Conservation (phyloP, 805 yeast species). For the Teunomyces aglyptinius region DNA sequence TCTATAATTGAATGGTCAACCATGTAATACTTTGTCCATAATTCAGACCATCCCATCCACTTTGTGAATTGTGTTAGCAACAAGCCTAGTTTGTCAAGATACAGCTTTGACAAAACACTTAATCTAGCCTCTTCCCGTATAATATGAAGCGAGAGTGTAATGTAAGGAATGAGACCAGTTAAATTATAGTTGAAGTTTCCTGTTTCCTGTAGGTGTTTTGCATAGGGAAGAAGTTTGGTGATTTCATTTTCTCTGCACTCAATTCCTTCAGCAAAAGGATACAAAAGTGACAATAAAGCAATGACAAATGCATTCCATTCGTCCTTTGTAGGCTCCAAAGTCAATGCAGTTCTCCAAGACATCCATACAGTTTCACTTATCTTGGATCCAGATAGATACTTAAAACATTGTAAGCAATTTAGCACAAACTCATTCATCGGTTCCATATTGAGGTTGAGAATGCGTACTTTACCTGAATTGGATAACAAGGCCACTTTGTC, state of each 20-base stretch:
- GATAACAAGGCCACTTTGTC: slow-evolving; percentile 25
- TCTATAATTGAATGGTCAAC: slow-evolving; percentile 34
- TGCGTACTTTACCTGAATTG: slow-evolving; percentile 18
- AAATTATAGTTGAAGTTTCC: slow-evolving; percentile 39
- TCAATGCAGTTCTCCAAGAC: slow-evolving; percentile 58
- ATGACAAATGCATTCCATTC: slow-evolving; percentile 64
- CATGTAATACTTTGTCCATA: slow-evolving; percentile 61
- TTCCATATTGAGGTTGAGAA: slow-evolving; percentile 35
- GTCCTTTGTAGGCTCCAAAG: slow-evolving; percentile 37
- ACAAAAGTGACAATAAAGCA: slow-evolving; percentile 47
- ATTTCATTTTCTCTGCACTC: slow-evolving; percentile 21
- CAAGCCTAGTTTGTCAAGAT: slow-evolving; percentile 43
- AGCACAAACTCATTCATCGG: slow-evolving; percentile 47
- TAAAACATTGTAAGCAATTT: slow-evolving; percentile 49
- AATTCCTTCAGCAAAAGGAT: slow-evolving; percentile 42
- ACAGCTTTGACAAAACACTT: slow-evolving; percentile 42
- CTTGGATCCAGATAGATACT: slow-evolving; percentile 55
- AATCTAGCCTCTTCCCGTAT: slow-evolving; percentile 72
- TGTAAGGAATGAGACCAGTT: slow-evolving; percentile 57
- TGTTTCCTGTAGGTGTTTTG: slow-evolving; percentile 24
- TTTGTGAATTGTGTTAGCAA: slow-evolving; percentile 59
- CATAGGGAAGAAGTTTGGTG: slow-evolving; percentile 30
- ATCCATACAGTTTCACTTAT: slow-evolving; percentile 58
- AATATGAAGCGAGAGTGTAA: slow-evolving; percentile 68
- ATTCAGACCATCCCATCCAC: slow-evolving; percentile 74